Base-by-base conservation (phyloP, 2,329 filamentous ascomycete species). In the Dactylonectria macrodidyma region DNA sequence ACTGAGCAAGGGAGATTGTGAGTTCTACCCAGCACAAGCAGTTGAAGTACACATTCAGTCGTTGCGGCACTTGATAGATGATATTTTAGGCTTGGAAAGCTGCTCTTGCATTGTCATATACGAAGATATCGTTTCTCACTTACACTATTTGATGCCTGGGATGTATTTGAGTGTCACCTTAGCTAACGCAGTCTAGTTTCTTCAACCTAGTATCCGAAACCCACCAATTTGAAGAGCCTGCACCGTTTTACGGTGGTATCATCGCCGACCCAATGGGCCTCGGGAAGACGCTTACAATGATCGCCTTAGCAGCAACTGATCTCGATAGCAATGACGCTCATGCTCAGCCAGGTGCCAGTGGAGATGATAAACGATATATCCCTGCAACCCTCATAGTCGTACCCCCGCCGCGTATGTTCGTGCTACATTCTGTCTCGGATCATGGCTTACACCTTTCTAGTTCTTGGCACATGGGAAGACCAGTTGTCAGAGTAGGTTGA, bases 191-290 rank as follows among this genome's bases (percentile, higher is more conserved):
- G 34, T n/a, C 0, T 48, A 82, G 78, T 9, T 84, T 79, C 50
- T 3, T 80, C 0, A 84, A 85, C 52, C 69, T 71, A 2, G 67
- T 84, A 0, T 80, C 80, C 1, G 68, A 73, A 0, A 50, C 65
- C 0, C 47, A 48, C 10, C 78, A 82, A 47, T 0, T 2, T 0
- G 75, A 83, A 4, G 70, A 75, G 1, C 83, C 83, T 0, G 66
- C 74, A 2, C 44, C 73, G 0, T 84, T 84, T n/a, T 75, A 73
- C 10, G 84, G 84, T 0, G 84, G 84, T 1, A 82, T 85, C n/a
- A 74, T 86, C 24, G 84, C 83, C 1, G 84, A 86, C 64, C 77
- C 80, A 0, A 86, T 86, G 84, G 84, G 84, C 0, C 72, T 85
- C 0, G 84, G 84, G 0, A 86, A 86, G 60, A 84, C 84, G 0